Conservation (phyloP, 2,329 filamentous ascomycete genomes). For the Dothideomycetes sp. region DNA sequence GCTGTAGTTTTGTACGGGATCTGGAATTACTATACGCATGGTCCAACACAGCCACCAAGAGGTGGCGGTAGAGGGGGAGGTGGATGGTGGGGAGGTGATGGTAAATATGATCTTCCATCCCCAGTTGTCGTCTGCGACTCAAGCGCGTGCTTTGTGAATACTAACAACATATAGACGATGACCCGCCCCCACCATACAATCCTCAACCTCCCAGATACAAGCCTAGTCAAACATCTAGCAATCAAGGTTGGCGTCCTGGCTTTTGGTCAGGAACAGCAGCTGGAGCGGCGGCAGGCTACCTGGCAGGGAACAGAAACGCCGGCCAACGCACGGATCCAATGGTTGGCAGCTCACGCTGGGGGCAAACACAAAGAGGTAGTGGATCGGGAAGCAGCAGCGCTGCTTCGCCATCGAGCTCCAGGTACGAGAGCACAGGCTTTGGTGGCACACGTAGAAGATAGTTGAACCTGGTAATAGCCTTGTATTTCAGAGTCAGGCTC, state of each 20-base stretch:
- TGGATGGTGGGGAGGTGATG: slow-evolving; percentile 30
- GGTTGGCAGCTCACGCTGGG: slow-evolving; percentile 22
- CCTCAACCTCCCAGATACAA: slow-evolving; percentile 13
- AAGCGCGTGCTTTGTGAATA: too few species aligned
- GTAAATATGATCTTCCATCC: slow-evolving; percentile 17
- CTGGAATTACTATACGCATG: slow-evolving; percentile 13
- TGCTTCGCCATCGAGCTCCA: slow-evolving; percentile 16
- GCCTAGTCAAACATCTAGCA: slow-evolving; percentile 8
- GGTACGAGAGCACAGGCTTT: slow-evolving; percentile 24
- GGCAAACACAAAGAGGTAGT: slow-evolving; percentile 17
- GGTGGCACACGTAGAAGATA: slow-evolving; percentile 22
- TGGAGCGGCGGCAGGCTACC: slow-evolving; percentile 59
- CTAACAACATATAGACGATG: slow-evolving; percentile 26
- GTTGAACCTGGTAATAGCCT: too few species aligned
- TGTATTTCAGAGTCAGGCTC: too few species aligned
- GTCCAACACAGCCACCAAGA: slow-evolving; percentile 8
- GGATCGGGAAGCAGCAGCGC: slow-evolving; percentile 11
- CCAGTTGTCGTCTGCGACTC: too few species aligned
- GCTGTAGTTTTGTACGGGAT: slow-evolving; percentile 19
- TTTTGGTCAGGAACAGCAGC: slow-evolving; percentile 62
- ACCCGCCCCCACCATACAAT: slow-evolving; percentile 40
- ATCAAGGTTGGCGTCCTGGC: slow-evolving; percentile 54
- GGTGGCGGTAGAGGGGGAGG: slow-evolving; percentile 27
- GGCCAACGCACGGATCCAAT: slow-evolving; percentile 14
- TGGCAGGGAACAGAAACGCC: slow-evolving; percentile 37